Evolutionary conservation across 441 rosid species (phyloP).

Genomic region (Macaranga tanarius): DNA sequence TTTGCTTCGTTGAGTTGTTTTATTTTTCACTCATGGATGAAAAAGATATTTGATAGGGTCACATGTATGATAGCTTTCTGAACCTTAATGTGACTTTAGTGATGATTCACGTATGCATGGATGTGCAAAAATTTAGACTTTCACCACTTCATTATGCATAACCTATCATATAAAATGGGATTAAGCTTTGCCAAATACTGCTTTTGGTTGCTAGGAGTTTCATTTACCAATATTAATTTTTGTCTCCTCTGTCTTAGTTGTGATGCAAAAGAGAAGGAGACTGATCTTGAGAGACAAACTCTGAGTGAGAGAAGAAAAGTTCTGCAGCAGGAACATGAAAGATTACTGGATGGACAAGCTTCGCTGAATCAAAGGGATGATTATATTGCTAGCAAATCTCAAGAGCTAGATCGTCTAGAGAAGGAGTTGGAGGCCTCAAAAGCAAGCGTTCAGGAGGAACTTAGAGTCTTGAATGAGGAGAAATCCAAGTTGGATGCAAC

Average conservation of each 20-base stretch:
- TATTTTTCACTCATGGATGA: neutral
- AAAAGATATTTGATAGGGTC: neutral
- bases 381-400: constrained; percentile 58
- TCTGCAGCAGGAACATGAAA: constrained; percentile 77
- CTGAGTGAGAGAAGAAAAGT: constrained; percentile 69
- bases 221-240: constrained; percentile 3
- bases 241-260: constrained; percentile 48
- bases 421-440: constrained; percentile 61
- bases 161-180: neutral
- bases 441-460: constrained; percentile 51
- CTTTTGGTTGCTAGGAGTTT: constrained; percentile 19
- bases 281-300: constrained; percentile 58
- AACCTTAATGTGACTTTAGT: neutral
- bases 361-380: constrained; percentile 84
- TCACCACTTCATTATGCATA: neutral
- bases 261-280: constrained; percentile 75
- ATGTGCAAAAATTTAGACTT: neutral
- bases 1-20: neutral
- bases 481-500: constrained; percentile 56
- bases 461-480: constrained; percentile 46
- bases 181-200: constrained; percentile 12
- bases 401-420: constrained; percentile 57
- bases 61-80: neutral
- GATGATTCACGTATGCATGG: neutral
- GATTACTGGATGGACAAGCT: constrained; percentile 71